Conservation (phyloP, 2,329 filamentous ascomycete species). For the Trichoderma sp. region DNA sequence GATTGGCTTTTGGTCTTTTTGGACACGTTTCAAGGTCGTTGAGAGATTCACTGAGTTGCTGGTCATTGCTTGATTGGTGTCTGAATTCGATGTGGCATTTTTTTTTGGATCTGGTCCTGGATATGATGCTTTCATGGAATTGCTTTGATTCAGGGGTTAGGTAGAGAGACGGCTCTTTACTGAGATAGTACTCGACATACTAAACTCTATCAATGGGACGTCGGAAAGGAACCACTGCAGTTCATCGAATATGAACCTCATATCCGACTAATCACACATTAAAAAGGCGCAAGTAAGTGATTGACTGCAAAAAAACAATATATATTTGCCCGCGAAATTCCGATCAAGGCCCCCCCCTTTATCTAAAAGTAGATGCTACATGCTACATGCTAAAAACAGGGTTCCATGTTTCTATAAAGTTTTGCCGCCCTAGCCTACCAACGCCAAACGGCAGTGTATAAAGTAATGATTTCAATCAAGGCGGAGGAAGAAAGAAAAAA, state of each 20-base stretch:
- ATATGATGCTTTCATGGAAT: too few relatives aligned
- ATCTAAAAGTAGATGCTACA: neutral
- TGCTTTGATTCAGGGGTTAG: too few relatives aligned
- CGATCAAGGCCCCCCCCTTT: neutral
- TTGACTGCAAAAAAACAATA: neutral
- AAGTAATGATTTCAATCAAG: neutral
- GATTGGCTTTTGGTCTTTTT: neutral
- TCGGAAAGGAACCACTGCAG: neutral
- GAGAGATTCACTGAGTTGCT: too few relatives aligned
- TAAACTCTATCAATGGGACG: neutral
- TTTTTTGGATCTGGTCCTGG: too few relatives aligned
- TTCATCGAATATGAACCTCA: neutral
- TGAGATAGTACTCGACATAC: too few relatives aligned
- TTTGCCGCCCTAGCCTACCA: neutral
- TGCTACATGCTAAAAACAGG: neutral
- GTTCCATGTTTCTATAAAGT: neutral
- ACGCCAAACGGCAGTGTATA: slow-evolving; percentile 5
- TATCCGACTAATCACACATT: neutral
- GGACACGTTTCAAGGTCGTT: neutral
- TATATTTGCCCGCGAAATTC: neutral
- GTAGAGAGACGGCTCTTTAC: too few relatives aligned
- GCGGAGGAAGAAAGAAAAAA: neutral
- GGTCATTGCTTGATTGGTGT: too few relatives aligned
- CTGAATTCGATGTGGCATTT: too few relatives aligned
- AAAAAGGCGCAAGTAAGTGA: neutral